Evolutionary conservation across 2,329 filamentous ascomycete genomes (phyloP).

Genomic region (Colletotrichum sublineola): DNA sequence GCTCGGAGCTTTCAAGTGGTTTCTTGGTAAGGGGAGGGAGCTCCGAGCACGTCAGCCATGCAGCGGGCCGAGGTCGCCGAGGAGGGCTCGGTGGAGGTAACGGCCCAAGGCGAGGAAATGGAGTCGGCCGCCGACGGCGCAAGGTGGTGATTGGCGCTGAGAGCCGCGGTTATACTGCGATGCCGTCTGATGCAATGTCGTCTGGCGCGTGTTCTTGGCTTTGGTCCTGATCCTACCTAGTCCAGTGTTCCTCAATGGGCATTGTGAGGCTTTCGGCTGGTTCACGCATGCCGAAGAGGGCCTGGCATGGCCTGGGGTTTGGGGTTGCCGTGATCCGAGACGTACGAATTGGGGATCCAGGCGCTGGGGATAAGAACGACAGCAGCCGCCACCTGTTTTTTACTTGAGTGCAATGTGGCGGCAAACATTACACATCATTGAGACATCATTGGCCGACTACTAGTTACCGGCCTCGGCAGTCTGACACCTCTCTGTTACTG

Average conservation of each 20-base stretch:
- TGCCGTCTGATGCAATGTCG: background rate
- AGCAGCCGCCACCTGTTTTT: background rate
- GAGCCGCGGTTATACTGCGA: conserved; percentile 2
- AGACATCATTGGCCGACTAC: conserved; percentile 11
- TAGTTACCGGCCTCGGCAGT: conserved; percentile 8
- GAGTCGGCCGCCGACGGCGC: conserved; percentile 16
- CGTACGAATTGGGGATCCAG: background rate
- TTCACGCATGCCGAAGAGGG: background rate
- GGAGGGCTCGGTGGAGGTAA: background rate
- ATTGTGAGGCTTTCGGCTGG: background rate
- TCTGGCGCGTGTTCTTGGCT: background rate
- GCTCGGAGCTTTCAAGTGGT: conserved; percentile 35
- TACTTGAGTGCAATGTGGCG: background rate
- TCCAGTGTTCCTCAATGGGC: background rate
- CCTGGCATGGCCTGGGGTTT: background rate
- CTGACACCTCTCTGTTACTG: background rate
- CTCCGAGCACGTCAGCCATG: conserved; percentile 26
- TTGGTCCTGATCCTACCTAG: background rate
- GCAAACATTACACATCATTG: conserved; percentile 10
- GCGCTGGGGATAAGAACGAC: conserved; percentile 13
- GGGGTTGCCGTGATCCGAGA: conserved; percentile 5
- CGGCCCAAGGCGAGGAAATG: conserved; percentile 1
- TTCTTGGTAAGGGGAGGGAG: background rate
- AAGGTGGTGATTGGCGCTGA: background rate
- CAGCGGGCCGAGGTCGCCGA: conserved; percentile 17